Evolutionary conservation across 2,329 filamentous ascomycete species (phyloP).

Genomic region (Xylariaceae sp.): DNA sequence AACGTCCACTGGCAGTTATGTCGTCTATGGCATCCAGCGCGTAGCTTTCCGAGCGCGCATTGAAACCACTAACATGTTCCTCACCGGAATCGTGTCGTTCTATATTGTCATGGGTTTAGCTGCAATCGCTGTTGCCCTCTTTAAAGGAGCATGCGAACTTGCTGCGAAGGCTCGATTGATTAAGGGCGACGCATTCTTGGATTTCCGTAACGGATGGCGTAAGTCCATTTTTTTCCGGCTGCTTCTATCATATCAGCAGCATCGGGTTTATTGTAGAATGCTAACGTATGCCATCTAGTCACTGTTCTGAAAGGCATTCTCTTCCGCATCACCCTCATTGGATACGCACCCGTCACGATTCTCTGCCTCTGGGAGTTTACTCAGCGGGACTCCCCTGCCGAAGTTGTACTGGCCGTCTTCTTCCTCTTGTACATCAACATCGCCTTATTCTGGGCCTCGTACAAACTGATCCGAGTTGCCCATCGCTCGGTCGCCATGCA

Average conservation of each 20-base stretch:
- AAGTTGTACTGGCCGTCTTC: conserved; percentile 81
- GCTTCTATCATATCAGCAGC: background rate
- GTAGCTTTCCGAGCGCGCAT: conserved; percentile 82
- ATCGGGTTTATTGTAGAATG: background rate
- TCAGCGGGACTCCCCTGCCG: conserved; percentile 73
- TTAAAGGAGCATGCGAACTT: conserved; percentile 77
- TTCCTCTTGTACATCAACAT: conserved; percentile 77
- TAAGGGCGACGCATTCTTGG: conserved; percentile 78
- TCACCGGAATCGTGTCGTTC: conserved; percentile 88
- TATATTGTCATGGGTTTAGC: conserved; percentile 74
- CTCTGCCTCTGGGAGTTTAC: conserved; percentile 94
- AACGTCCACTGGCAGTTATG: conserved; percentile 49
- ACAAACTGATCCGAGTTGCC: conserved; percentile 84
- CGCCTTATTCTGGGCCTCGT: conserved; percentile 78
- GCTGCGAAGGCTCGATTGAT: conserved; percentile 71
- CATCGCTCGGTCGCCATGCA: conserved; percentile 85
- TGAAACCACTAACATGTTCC: conserved; percentile 86
- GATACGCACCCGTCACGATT: conserved; percentile 85
- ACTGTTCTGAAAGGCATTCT: conserved; percentile 90
- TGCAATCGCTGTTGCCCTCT: conserved; percentile 64
- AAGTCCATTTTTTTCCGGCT: conserved; percentile 11
- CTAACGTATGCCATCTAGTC: conserved; percentile 31
- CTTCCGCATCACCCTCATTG: conserved; percentile 84
- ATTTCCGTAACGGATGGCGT: conserved; percentile 90
- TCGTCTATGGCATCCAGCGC: conserved; percentile 78